A percentile compares a stretch with the other conserved stretches of the same genome.
Evolutionary conservation across 768 basidiomycete genomes (phyloP).

Genomic region (Lactarius hatsudake): DNA sequence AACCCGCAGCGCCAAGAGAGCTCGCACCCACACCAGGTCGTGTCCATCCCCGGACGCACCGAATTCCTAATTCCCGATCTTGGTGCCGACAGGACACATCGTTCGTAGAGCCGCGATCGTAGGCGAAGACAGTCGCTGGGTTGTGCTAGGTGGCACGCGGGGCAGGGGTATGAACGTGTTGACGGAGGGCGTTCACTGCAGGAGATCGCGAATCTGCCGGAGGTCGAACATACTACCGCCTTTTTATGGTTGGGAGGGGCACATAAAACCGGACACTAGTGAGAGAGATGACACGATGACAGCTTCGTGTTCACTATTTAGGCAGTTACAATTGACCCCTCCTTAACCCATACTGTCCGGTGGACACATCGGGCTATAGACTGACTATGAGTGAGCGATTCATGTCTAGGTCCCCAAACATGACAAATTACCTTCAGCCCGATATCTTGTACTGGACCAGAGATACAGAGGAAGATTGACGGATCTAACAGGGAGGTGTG

Average conservation of each 20-base stretch:
- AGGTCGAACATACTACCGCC: slow-evolving; percentile 39
- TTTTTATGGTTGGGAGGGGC: neutral
- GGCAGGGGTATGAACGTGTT: slow-evolving; percentile 68
- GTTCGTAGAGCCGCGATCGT: slow-evolving; percentile 70
- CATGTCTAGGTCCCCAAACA: no score
- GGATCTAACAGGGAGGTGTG: no score
- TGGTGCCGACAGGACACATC: slow-evolving; percentile 54
- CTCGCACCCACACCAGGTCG: slow-evolving; percentile 77
- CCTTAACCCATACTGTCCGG: no score
- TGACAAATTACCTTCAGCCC: no score
- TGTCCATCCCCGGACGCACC: slow-evolving; percentile 35
- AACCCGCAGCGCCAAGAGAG: slow-evolving; percentile 62
- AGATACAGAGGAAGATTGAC: no score
- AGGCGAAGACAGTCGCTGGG: slow-evolving; percentile 56
- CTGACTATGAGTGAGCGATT: no score
- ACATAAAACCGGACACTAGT: no score
- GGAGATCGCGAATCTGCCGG: slow-evolving; percentile 43
- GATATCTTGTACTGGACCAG: no score
- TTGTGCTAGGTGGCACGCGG: slow-evolving; percentile 60
- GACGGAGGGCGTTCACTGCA: slow-evolving; percentile 56
- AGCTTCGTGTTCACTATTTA: no score
- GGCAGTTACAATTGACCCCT: no score
- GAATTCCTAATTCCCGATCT: slow-evolving; percentile 40
- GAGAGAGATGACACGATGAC: no score
- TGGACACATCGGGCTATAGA: no score